Base-by-base conservation (phyloP, 1,139 yeast species). In the Magnusiomyces tetraspermus region DNA sequence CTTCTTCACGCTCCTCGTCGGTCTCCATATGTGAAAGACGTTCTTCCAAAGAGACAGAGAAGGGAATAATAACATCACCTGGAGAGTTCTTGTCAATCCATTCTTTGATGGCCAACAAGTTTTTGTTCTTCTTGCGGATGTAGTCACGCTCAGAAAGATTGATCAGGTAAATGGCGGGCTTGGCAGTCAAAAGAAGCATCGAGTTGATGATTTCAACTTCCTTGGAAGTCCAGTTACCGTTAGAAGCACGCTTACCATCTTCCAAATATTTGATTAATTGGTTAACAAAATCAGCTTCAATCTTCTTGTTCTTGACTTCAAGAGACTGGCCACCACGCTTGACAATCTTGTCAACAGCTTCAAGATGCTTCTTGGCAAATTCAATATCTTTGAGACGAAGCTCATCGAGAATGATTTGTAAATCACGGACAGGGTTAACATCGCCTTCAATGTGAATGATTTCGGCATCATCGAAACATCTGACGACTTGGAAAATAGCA, bases 391-490 rank as follows among this genome's bases (percentile, higher is more conserved):
- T 92, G 68, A 90, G 80, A 75, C 97, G 83, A 72, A 92, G 81
- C 75, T 92, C 99, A 59, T 86, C 88, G 63, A 79, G 79, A 67
- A 94, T 88, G 67, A 92, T 90, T 61, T 88, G 95, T 73, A 94
- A 80, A 73, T 92, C 99, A 67, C 96, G 87, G 54, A 79, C 83
- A 59, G 99, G 98, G 72, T 92, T 84, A 58, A 92, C 98, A 69
- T 90, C 97, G 71, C 96, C 97, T 74, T 90, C 97, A 65, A 92
- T 87, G 72, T 92, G 99, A 63, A 90, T 90, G 65, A 92, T 92
- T 65, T 92, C 99, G 52, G 97, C 94, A 71, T 92, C 98, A 68
- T 92, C 98, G 66, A 92, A 92, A 74, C 95, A 85, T 77, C 99
- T 85, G 54, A 92, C 97, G 62, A 92, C 96, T 75, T 94, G 98